Evolutionary conservation across 2,329 filamentous ascomycete genomes (phyloP).

Genomic region (Scorias spongiosa): DNA sequence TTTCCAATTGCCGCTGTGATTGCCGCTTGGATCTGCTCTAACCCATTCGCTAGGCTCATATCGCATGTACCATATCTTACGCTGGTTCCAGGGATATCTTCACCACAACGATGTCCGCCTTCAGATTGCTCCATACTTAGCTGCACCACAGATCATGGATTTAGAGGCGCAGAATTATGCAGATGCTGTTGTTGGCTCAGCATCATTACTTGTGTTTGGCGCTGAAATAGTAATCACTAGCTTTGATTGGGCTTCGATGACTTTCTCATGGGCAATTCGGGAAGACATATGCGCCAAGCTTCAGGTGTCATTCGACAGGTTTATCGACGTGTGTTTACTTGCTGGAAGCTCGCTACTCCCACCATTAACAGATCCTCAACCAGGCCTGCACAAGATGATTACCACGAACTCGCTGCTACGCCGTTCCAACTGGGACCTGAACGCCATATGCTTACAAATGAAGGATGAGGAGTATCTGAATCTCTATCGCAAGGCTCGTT

Average conservation of each 20-base stretch:
- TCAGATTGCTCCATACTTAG: constrained; percentile 73
- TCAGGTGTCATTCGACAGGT: constrained; percentile 49
- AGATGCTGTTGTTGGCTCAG: constrained; percentile 67
- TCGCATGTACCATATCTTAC: constrained; percentile 56
- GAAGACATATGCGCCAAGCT: constrained; percentile 48
- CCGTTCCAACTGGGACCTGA: constrained; percentile 49
- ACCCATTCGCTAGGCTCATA: constrained; percentile 44
- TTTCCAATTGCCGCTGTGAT: not conserved
- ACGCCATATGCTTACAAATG: constrained; percentile 54
- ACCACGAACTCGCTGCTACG: constrained; percentile 68
- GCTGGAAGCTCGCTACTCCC: constrained; percentile 73
- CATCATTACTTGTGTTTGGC: constrained; percentile 74
- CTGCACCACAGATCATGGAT: constrained; percentile 66
- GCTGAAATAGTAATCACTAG: constrained; percentile 57
- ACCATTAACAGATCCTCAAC: constrained; percentile 46
- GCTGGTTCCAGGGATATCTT: constrained; percentile 61
- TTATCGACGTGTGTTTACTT: constrained; percentile 72
- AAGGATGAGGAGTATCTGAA: constrained; percentile 76
- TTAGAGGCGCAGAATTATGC: constrained; percentile 47
- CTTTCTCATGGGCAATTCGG: constrained; percentile 48
- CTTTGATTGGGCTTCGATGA: constrained; percentile 48
- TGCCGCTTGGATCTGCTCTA: not conserved
- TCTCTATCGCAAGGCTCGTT: constrained; percentile 71
- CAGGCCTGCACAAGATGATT: constrained; percentile 40
- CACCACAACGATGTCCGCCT: constrained; percentile 55